These are phyloP conservation scores for Combretum micranthum DNA, from an alignment of 345 rosid genomes.

Conservation along the genomic window DNA sequence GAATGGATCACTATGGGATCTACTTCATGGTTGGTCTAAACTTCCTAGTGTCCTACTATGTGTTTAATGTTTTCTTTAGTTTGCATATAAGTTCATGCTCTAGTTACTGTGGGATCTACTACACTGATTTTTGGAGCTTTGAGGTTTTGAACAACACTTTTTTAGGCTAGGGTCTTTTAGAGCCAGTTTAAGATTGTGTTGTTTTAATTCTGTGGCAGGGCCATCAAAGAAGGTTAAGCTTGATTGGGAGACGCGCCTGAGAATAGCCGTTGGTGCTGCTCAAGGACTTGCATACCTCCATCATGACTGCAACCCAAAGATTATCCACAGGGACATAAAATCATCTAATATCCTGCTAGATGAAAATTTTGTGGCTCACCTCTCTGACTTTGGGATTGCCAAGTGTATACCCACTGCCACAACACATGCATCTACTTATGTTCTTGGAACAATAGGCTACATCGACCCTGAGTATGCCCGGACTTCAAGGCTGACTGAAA, in stretches of 20 bases:
- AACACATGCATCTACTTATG: slow-evolving; percentile 75
- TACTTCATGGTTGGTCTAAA: slow-evolving; percentile 64
- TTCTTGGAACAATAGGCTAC: slow-evolving; percentile 91
- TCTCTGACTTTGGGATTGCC: slow-evolving; percentile 92
- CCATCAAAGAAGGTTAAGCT: slow-evolving; percentile 76
- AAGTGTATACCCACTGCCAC: slow-evolving; percentile 66
- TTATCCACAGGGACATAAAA: slow-evolving; percentile 87
- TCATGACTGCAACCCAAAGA: slow-evolving; percentile 86
- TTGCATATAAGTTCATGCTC: too few species aligned
- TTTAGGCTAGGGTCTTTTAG: too few species aligned
- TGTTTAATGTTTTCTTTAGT: too few species aligned
- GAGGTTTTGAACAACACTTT: too few species aligned
- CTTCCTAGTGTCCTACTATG: neutral
- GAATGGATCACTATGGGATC: slow-evolving; percentile 96
- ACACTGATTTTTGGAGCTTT: too few species aligned
- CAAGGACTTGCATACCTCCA: slow-evolving; percentile 98
- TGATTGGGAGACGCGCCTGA: slow-evolving; percentile 90
- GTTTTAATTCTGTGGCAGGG: slow-evolving; percentile 25
- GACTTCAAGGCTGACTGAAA: slow-evolving; percentile 74
- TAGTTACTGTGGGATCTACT: too few species aligned
- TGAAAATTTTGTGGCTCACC: slow-evolving; percentile 76
- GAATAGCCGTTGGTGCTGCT: slow-evolving; percentile 85
- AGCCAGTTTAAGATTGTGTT: neutral
- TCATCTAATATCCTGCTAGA: slow-evolving; percentile 88
- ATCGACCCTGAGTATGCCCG: slow-evolving; percentile 97